These are phyloP conservation scores for Spergularia bocconei DNA, from an alignment of 148 eudicot genomes.

Conservation along the genomic window DNA sequence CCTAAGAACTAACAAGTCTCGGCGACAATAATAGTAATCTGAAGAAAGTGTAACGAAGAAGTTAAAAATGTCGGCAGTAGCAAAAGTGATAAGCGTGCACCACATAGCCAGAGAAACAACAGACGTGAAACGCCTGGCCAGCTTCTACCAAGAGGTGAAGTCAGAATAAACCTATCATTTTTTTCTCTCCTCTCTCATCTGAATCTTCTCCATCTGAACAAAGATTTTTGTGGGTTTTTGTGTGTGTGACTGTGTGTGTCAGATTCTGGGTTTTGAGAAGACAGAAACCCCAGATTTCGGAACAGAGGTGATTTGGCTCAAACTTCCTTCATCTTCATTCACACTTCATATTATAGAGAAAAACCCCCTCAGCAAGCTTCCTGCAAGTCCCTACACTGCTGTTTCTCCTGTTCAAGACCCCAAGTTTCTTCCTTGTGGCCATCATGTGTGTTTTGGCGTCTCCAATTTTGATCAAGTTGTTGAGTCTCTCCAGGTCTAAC, in stretches of 20 bases:
- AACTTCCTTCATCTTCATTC: constrained; percentile 49
- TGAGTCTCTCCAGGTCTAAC: constrained; percentile 55
- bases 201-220: neutral
- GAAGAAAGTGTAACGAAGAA: too few species aligned
- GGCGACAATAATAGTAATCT: too few species aligned
- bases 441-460: constrained; percentile 64
- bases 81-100: constrained; percentile 58
- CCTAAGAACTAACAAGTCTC: too few species aligned
- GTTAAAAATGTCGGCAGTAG: constrained; percentile 27
- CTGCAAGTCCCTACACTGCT: constrained; percentile 71
- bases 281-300: constrained; percentile 62
- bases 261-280: constrained; percentile 89
- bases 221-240: neutral
- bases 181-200: neutral
- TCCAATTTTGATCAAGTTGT: constrained; percentile 75
- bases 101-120: constrained; percentile 78
- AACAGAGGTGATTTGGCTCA: constrained; percentile 69
- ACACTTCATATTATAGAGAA: constrained; percentile 76
- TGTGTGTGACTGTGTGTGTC: neutral
- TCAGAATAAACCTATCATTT: neutral
- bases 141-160: constrained; percentile 70
- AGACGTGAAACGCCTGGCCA: constrained; percentile 69
- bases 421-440: constrained; percentile 58
- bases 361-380: constrained; percentile 58
- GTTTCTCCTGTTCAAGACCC: constrained; percentile 54